Base-by-base conservation (phyloP, 352 stramenopile genomes). In the Pythium scleroteichum region DNA sequence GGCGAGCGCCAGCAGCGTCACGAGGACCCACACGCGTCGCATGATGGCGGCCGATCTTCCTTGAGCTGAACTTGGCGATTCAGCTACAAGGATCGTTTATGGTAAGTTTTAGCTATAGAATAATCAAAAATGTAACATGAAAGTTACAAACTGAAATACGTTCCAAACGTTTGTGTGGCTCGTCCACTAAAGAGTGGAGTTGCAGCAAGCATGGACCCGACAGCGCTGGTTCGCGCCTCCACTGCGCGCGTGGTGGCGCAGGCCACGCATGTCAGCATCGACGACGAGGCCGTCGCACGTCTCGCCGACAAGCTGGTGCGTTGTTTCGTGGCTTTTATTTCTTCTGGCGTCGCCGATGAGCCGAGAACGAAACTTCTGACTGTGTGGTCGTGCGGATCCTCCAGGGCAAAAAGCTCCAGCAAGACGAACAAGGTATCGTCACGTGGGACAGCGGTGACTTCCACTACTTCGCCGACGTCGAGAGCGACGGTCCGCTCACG, bases 401-500 rank as follows among this genome's bases (percentile, higher is more conserved):
- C 19, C 27, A 82, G 75, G 64, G 75, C 32, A 40, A 69, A 1
- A 76, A 64, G 16, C 62, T 86, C 22, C 59, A 68, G 48, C 29
- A 48, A 7, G 65, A 83, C 12, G 60, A 78, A 23, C 72, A 79
- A 20, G 76, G 70, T 7, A 54, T 78, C 17, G 74, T 83, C 45
- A 82, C 74, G 46, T 96, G 87, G 87, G 82, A 94, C 73, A 85
- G 78, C 47, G 72, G 74, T 1, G 80, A 88, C 60, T 93, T 90
- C 59, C 87, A 96, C 72, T 96, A 92, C 69, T 90, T 80, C 44
- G 78, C 61, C 1, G 87, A 96, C 35, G 81, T 86, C 26, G 68
- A 66, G 22, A n/a, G 63, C n/a, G 72, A 82, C 32, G 86, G 86
- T 1, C 77, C 78, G 17, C 42, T 93, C 26, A 96, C 88, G 9